Evolutionary conservation across 257 asterid species (phyloP).

Genomic region (Penstemon barbatus): DNA sequence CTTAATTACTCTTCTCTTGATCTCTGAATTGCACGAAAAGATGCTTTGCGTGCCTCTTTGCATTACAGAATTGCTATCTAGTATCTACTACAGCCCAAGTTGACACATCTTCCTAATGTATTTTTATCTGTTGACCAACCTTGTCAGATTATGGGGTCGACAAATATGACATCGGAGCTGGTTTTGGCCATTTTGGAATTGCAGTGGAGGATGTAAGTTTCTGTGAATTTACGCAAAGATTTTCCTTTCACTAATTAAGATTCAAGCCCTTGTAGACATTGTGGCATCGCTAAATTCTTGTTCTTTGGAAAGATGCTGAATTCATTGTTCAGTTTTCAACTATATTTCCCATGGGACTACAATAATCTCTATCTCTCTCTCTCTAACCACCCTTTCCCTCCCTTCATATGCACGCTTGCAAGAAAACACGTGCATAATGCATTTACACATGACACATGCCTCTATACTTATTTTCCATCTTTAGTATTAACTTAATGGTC

Average conservation of each 20-base stretch:
- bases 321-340: slow-evolving; percentile 1
- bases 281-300: not conserved
- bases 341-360: not conserved
- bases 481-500: not conserved
- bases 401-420: not conserved
- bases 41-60: slow-evolving; percentile 11
- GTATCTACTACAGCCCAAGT: slow-evolving; percentile 4
- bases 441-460: not conserved
- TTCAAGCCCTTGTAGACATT: not conserved
- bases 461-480: not conserved
- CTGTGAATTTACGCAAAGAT: slow-evolving; percentile 17
- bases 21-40: slow-evolving; percentile 11
- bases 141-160: slow-evolving; percentile 91
- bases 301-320: slow-evolving; percentile 4
- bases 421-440: not conserved
- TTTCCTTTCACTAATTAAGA: too few relatives aligned
- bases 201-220: slow-evolving; percentile 96
- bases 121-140: slow-evolving; percentile 24
- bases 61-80: not conserved
- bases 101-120: not conserved
- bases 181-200: slow-evolving; percentile 93
- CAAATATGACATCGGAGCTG: slow-evolving; percentile 85
- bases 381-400: too few relatives aligned
- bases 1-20: slow-evolving; percentile 7
- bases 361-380: not conserved